Evolutionary conservation across 176 grass and related monocot species (phyloP).

Genomic region (Ampelocalamus luodianensis): DNA sequence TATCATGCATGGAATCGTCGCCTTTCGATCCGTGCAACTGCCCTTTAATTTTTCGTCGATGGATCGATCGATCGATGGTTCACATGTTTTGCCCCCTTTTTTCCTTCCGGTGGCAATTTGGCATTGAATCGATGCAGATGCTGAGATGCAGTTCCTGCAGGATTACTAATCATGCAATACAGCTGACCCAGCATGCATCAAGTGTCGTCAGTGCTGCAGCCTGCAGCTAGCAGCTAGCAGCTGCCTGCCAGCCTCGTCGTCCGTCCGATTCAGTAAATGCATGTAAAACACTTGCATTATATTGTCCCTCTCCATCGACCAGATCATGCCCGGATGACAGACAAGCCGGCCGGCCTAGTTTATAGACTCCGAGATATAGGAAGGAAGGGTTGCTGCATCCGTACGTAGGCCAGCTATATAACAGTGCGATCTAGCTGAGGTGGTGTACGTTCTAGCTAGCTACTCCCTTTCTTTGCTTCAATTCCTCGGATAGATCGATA

Average conservation of each 20-base stretch:
- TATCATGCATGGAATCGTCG: too few species aligned
- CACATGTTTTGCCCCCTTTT: rapidly evolving
- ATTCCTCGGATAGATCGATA: neutral
- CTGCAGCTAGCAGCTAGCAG: too few species aligned
- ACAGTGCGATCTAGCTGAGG: neutral
- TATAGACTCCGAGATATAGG: neutral
- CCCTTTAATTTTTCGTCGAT: too few species aligned
- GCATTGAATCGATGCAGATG: neutral
- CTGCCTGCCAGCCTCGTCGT: too few species aligned
- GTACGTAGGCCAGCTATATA: neutral
- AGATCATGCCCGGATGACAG: neutral
- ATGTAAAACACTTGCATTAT: too few species aligned
- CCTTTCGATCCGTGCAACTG: too few species aligned
- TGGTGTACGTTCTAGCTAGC: neutral
- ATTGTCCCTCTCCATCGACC: neutral
- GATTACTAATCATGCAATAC: neutral
- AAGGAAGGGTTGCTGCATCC: neutral
- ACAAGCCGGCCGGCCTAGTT: neutral
- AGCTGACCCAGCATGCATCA: neutral
- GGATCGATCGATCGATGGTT: neutral
- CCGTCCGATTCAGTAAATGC: neutral
- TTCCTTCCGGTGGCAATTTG: neutral
- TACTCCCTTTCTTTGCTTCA: neutral
- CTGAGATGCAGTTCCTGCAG: too few species aligned
- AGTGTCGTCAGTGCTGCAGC: neutral